Evolutionary conservation across 2,329 filamentous ascomycete species (phyloP), one percentile per base, ranked within the genome.

Genomic region (Penicillium sp.): DNA sequence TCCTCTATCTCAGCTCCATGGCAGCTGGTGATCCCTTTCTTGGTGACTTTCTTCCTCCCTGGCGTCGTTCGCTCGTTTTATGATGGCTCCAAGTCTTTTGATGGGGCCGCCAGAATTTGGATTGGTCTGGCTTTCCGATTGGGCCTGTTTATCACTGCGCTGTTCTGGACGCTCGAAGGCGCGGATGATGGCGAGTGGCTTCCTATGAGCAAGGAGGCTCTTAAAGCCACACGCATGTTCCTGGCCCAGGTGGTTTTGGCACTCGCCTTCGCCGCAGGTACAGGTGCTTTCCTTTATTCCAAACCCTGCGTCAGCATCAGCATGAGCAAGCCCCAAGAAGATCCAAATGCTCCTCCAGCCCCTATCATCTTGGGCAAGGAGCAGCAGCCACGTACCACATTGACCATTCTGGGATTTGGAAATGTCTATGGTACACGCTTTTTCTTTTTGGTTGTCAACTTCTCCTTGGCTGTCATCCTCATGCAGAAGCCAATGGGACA

Each of bases 401-500:
- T 95, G 42, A 85, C 84, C 20, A 84, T 95, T 42, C 75, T 94
- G 12, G 92, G 92, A 30, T 96, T 93, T 65, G 85, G 83, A 47
- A 98, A 98, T 57, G 79, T 86, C n/a, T 82, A 95, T 56, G 92
- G 92, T 41, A 84, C 86, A 1, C 83, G 90, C 17, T 96, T 93
- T 65, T 81, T 95, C 50, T 72, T 96, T 22, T 75, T 96, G 5
- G 76, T 88, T 2, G 72, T 86, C 49, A 87, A 89, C 58, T 80
- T 93, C 63, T 74, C 86, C 16, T 74, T 85, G 6, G 84, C 80
- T 1, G 78, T 88, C 40, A 77, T 87, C 37, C 74, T 95, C 6
- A 74, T 96, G 16, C 84, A 90, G 47, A 96, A 96, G 62, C 92
- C 92, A 11, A 93, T 98, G 85, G 92, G 92, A 35, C 81, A 82